These are phyloP conservation scores for Fraxinus americana DNA, from an alignment of 257 asterid genomes.

Conservation along the genomic window DNA sequence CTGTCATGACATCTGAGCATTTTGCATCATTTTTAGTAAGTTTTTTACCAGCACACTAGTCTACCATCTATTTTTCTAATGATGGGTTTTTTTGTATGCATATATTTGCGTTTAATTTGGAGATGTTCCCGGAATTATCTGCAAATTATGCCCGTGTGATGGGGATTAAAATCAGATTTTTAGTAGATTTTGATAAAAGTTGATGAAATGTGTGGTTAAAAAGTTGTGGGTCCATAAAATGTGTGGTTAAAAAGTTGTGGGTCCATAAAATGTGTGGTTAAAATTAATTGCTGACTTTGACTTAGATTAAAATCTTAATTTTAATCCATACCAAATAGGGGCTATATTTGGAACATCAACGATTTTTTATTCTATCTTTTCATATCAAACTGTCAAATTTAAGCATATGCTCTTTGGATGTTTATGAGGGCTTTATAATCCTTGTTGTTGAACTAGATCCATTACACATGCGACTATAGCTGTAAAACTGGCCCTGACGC, in stretches of 20 bases:
- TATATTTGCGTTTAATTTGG: background rate
- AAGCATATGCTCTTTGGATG: background rate
- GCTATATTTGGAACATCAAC: background rate
- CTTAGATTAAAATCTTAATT: too few relatives aligned
- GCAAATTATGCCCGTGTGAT: background rate
- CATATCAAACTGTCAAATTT: background rate
- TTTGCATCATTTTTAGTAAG: slow-evolving; percentile 95
- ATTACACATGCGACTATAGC: background rate
- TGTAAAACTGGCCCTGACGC: background rate
- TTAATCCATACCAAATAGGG: too few relatives aligned
- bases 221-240: too few relatives aligned
- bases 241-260: too few relatives aligned
- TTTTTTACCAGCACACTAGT: slow-evolving; percentile 14
- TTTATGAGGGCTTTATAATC: background rate
- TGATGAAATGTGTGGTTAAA: too few relatives aligned
- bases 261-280: too few relatives aligned
- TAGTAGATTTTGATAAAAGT: too few relatives aligned
- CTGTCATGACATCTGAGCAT: slow-evolving; percentile 98
- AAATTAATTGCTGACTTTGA: too few relatives aligned
- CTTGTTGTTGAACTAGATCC: background rate
- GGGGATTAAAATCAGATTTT: too few relatives aligned
- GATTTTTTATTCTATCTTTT: background rate
- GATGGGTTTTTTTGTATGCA: background rate
- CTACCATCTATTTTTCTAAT: background rate
- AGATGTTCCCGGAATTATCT: background rate